Evolutionary conservation across 306 rosid species (phyloP), one percentile per base, ranked within the genome.

Genomic region (Rosa persica): DNA sequence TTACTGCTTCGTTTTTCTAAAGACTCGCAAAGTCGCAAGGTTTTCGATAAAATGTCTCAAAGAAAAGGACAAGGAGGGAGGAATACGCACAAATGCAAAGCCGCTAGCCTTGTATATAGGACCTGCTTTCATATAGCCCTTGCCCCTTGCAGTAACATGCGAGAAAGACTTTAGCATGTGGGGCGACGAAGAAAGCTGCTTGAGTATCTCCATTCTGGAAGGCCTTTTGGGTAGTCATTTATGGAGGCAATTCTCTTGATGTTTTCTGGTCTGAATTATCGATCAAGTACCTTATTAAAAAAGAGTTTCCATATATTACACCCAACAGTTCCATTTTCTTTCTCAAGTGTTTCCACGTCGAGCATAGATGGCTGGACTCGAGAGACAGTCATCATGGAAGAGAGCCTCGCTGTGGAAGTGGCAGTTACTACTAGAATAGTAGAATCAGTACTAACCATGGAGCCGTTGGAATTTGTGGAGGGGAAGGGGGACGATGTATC

Each of bases 101-200:
- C 91, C 90, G n/a, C 92, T 94, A 2, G 89, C 88, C 66, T 66
- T 83, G 80, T 78, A 76, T 51, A 80, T 65, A 34, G 83, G 75
- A 15, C 86, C 89, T 64, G 89, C 74, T 57, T 40, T 81, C 49
- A 49, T 60, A 72, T 73, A 73, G 51, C n/a, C n/a, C n/a, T n/a
- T n/a, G n/a, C n/a, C 89, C 93, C 16, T 65, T 71, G 79, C 95
- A 82, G 79, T 90, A 81, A 68, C 67, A 85, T 55, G 93, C 81
- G 9, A 90, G 88, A 81, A 92, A 92, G 64, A 89, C 90, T 70
- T 87, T 79, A 9, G 92, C 89, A 54, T 92, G 93, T 13, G 95
- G 93, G 0, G 62, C 75, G 47, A 83, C 81, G 51, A 90, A 87
- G 91, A 90, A 90, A 76, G 93, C 93, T 0, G 97, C 95, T 72